A percentile compares a stretch with the other conserved stretches of the same genome.
Conservation (phyloP, 2,329 filamentous ascomycete species). For the Aureobasidium sp. region DNA sequence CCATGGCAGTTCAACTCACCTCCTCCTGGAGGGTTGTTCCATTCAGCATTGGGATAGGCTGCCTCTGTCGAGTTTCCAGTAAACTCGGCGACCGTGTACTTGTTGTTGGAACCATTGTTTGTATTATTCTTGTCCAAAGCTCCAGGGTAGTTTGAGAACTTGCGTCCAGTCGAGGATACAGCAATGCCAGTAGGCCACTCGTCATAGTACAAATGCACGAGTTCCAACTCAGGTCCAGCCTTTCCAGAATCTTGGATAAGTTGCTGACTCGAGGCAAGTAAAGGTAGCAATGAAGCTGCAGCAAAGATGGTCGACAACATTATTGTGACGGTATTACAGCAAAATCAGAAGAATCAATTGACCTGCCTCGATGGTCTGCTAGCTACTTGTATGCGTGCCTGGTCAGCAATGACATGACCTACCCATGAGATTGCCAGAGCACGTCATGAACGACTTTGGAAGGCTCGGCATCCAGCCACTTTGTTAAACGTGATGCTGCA, state of each 20-base stretch:
- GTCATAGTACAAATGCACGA: slow-evolving; percentile 44
- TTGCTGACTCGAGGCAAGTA: slow-evolving; percentile 5
- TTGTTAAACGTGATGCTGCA: not conserved
- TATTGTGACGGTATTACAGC: not conserved
- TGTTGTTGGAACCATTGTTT: slow-evolving; percentile 32
- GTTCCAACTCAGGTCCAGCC: slow-evolving; percentile 38
- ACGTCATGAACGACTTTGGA: slow-evolving; percentile 8
- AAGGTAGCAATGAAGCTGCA: not conserved
- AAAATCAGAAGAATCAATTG: not conserved
- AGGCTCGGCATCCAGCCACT: slow-evolving; percentile 5
- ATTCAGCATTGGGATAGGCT: slow-evolving; percentile 35
- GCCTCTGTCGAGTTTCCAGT: slow-evolving; percentile 35
- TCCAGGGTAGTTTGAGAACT: slow-evolving; percentile 45
- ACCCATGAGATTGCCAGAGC: not conserved
- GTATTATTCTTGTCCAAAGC: slow-evolving; percentile 43
- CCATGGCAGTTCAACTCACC: not conserved
- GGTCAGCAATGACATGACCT: slow-evolving; percentile 9
- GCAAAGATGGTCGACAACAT: slow-evolving; percentile 5
- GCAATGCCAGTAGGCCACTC: slow-evolving; percentile 45
- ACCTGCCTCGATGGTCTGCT: slow-evolving; percentile 3
- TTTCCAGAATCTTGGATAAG: slow-evolving; percentile 28
- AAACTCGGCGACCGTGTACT: slow-evolving; percentile 44
- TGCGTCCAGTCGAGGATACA: slow-evolving; percentile 42
- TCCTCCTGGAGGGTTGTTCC: slow-evolving; percentile 43
- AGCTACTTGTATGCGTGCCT: slow-evolving; percentile 11